Base-by-base conservation (phyloP, 257 asterid genomes). In the Buddleja alternifolia region DNA sequence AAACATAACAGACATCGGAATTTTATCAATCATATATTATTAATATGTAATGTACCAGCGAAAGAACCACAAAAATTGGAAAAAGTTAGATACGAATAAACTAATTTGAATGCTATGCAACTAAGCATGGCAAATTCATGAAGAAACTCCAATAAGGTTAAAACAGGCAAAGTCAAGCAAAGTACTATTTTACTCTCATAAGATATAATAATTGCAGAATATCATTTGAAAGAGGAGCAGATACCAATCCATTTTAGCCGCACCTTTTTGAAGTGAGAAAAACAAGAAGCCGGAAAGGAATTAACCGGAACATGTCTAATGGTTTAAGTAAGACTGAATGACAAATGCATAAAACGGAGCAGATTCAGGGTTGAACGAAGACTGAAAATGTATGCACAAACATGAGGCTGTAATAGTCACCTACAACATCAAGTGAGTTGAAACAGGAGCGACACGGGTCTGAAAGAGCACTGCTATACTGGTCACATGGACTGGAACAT, bases 281-380 rank as follows among this genome's bases (percentile, higher is more conserved):
- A 34, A 59, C 41, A 9, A 4, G 40, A 54, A 53, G 63, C 52
- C 32, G 51, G 42, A 58, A 56, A 58, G 9, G 7, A 69, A 58
- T 25, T 45, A 58, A 19, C 67, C 45, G 39, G 36, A 36, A 25
- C 47, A 39, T 9, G 21, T n/a, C 4, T 2, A n/a, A 40, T 40
- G 8, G n/a, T 8, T 25, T 25, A 14, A 19, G 41, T 19, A 24
- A 34, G 74, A 46, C 12, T 45, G 54, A 48, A 39, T 6, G 9
- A n/a, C 36, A 67, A 14, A n/a, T 3, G 50, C 8, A 29, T 58
- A 10, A 56, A 25, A 68, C 9, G 14, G 12, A 6, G 7, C 19
- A 23, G 19, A 23, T n/a, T 52, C 14, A 9, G 44, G 8, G 57
- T n/a, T 10, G 45, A 36, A 50, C 60, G 25, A 70, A 48, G 50